Percentiles rank a stretch among this genome's conserved stretches.
Evolutionary conservation across 2,329 filamentous ascomycete genomes (phyloP).

Genomic region (Gremmenia infestans): DNA sequence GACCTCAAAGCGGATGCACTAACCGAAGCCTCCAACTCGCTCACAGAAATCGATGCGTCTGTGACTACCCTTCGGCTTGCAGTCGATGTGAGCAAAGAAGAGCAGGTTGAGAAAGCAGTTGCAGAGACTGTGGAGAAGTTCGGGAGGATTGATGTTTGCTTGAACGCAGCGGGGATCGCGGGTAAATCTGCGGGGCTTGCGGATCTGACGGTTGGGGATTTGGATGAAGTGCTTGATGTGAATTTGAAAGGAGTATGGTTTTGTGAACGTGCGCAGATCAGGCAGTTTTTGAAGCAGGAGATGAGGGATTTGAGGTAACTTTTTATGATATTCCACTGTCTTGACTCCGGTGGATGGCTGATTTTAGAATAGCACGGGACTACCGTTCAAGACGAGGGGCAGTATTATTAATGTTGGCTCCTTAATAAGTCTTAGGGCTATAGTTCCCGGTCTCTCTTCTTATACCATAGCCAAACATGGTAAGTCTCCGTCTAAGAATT

Average conservation of each 20-base stretch:
- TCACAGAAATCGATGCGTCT: neutral
- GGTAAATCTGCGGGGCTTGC: slow-evolving; percentile 16
- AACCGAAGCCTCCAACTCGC: neutral
- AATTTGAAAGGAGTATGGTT: slow-evolving; percentile 35
- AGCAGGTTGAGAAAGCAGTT: slow-evolving; percentile 16
- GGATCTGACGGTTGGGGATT: slow-evolving; percentile 15
- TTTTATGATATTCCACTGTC: neutral
- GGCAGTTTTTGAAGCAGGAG: slow-evolving; percentile 23
- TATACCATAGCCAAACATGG: slow-evolving; percentile 24
- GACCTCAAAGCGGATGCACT: slow-evolving; percentile 12
- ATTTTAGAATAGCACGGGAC: slow-evolving; percentile 13
- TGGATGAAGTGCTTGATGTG: slow-evolving; percentile 31
- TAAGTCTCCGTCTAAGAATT: neutral
- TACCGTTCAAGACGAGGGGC: slow-evolving; percentile 24
- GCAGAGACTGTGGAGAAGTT: slow-evolving; percentile 41
- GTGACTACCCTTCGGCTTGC: slow-evolving; percentile 7
- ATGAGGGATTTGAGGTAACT: slow-evolving; percentile 16
- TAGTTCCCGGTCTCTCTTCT: slow-evolving; percentile 1
- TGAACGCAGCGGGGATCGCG: slow-evolving; percentile 42
- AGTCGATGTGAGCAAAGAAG: slow-evolving; percentile 15
- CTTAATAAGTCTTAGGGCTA: slow-evolving; percentile 7
- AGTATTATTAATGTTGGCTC: slow-evolving; percentile 29
- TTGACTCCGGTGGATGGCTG: neutral
- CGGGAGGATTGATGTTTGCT: slow-evolving; percentile 49
- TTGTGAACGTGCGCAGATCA: slow-evolving; percentile 34